These are phyloP conservation scores for Corylus heterophylla DNA, from an alignment of 306 rosid species.

Conservation along the genomic window DNA sequence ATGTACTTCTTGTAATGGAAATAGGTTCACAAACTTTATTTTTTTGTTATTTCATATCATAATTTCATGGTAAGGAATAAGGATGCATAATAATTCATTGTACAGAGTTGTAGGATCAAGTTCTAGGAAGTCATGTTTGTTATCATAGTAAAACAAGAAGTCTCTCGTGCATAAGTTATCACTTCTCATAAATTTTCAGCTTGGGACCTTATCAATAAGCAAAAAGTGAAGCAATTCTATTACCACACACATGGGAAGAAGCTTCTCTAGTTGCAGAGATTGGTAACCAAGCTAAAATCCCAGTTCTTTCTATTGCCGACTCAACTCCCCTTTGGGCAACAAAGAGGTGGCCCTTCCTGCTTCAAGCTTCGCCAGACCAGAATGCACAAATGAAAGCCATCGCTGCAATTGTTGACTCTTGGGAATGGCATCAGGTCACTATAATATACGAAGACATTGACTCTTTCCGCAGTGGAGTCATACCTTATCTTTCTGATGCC, in stretches of 20 bases:
- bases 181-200: conserved; percentile 36
- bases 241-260: conserved; percentile 54
- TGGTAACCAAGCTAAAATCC: conserved; percentile 30
- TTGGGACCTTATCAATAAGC: conserved; percentile 33
- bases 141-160: neutral
- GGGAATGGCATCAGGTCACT: conserved; percentile 40
- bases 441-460: conserved; percentile 46
- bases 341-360: conserved; percentile 39
- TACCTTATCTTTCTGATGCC: conserved; percentile 36
- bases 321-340: conserved; percentile 48
- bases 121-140: neutral
- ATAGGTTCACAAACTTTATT: no score
- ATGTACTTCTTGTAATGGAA: no score
- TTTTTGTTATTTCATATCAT: no score
- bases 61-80: no score
- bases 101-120: no score
- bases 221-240: conserved; percentile 43
- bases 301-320: conserved; percentile 43
- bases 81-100: no score
- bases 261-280: conserved; percentile 38
- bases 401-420: conserved; percentile 45
- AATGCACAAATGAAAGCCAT: conserved; percentile 44
- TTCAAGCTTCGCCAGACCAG: conserved; percentile 36
- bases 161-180: neutral
- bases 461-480: conserved; percentile 29